phyloP scores from a whole-genome alignment of 1,139 yeast species.

The Lodderomyces margitis region DNA sequence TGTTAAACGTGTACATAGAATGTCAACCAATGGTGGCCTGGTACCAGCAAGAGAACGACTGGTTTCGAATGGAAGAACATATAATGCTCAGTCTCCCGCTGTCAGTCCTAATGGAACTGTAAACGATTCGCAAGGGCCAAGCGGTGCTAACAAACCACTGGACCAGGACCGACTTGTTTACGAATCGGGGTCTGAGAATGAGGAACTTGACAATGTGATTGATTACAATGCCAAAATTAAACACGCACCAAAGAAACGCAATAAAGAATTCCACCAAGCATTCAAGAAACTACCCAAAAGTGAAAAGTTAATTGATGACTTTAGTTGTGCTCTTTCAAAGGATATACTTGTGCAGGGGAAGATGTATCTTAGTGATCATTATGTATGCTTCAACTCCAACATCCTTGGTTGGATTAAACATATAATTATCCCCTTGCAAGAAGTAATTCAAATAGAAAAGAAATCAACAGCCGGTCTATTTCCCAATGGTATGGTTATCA shows the following conservation, averaged over 20 bases:
- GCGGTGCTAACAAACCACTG: slow-evolving; percentile 7
- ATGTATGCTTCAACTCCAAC: slow-evolving; percentile 68
- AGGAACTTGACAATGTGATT: slow-evolving; percentile 17
- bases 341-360: slow-evolving; percentile 75
- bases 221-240: slow-evolving; percentile 25
- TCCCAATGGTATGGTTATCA: slow-evolving; percentile 71
- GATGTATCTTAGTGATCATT: slow-evolving; percentile 58
- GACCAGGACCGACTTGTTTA: slow-evolving; percentile 6
- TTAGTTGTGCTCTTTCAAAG: slow-evolving; percentile 67
- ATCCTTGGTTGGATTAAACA: slow-evolving; percentile 75
- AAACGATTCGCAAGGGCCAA: slow-evolving; percentile 5
- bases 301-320: slow-evolving; percentile 63
- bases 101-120: slow-evolving; percentile 5
- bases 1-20: slow-evolving; percentile 20
- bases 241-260: slow-evolving; percentile 45
- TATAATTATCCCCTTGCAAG: slow-evolving; percentile 62
- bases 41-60: slow-evolving; percentile 5
- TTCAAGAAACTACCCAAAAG: slow-evolving; percentile 54
- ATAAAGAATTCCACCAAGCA: slow-evolving; percentile 59
- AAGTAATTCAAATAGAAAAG: slow-evolving; percentile 69
- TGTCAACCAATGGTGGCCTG: slow-evolving; percentile 16
- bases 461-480: slow-evolving; percentile 70
- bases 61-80: slow-evolving; percentile 9
- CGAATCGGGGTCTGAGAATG: slow-evolving; percentile 14
- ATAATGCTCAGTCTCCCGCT: slow-evolving; percentile 3